phyloP scores from a whole-genome alignment of 1,284 basidiomycete species.

The Melampsora larici-populina region DNA sequence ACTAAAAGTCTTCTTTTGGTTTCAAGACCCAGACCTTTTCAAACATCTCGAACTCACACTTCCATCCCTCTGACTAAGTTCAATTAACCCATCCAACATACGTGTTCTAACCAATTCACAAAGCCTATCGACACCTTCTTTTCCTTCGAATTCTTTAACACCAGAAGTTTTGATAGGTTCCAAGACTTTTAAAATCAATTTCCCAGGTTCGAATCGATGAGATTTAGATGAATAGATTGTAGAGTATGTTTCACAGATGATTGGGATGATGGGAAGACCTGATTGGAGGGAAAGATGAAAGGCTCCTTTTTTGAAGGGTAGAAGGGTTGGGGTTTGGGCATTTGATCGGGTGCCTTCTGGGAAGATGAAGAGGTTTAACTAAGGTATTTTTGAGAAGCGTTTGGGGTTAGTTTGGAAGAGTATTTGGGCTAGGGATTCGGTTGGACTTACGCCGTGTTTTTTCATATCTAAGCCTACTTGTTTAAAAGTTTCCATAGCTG shows the following conservation, averaged over 20 bases:
- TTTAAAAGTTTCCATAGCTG: conserved; percentile 71
- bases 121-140: conserved; percentile 25
- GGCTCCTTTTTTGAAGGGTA: conserved; percentile 96
- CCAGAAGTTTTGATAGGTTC: conserved; percentile 7
- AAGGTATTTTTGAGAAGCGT: conserved; percentile 38
- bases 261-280: conserved; percentile 65
- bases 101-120: neutral
- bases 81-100: conserved; percentile 27
- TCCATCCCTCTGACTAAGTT: conserved; percentile 24
- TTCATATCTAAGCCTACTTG: conserved; percentile 81
- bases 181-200: conserved; percentile 67
- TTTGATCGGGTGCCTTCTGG: conserved; percentile 85
- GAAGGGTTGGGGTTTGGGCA: conserved; percentile 64
- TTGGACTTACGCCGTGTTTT: conserved; percentile 57
- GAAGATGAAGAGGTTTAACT: conserved; percentile 82
- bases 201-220: conserved; percentile 69
- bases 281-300: conserved; percentile 89
- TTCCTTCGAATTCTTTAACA: neutral
- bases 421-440: neutral
- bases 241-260: conserved; percentile 77
- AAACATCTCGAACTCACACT: conserved; percentile 7
- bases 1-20: no score
- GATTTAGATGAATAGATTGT: conserved; percentile 46
- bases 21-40: no score
- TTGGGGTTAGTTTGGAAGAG: neutral